These are phyloP conservation scores for Parasarocladium wereldwijsianum DNA, from an alignment of 2,329 filamentous ascomycete genomes.

Conservation along the genomic window DNA sequence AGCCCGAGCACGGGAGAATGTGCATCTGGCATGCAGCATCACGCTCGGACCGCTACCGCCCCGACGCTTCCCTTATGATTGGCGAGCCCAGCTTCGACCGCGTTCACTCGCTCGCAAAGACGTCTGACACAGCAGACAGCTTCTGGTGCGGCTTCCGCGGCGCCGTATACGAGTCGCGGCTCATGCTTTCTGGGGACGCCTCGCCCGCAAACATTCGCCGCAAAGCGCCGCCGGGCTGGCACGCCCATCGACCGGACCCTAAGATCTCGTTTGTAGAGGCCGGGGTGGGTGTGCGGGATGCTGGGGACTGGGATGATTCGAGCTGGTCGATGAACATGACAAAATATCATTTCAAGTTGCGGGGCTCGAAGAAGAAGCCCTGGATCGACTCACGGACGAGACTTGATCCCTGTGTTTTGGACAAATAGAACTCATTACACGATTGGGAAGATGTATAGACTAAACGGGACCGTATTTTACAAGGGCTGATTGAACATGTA, in stretches of 20 bases:
- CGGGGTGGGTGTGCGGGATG: slow-evolving; percentile 13
- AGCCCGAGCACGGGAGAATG: slow-evolving; percentile 13
- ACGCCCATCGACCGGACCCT: slow-evolving; percentile 6
- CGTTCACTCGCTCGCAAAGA: slow-evolving; percentile 32
- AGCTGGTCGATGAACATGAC: background rate
- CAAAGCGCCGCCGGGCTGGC: slow-evolving; percentile 12
- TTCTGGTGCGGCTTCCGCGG: slow-evolving; percentile 36
- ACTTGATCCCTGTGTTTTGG: slow-evolving; percentile 2
- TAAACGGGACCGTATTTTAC: no score
- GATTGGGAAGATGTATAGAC: no score
- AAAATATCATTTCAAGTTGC: background rate
- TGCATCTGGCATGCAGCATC: slow-evolving; percentile 36
- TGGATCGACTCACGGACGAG: slow-evolving; percentile 1
- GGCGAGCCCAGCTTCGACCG: slow-evolving; percentile 16
- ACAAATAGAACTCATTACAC: no score
- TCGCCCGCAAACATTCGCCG: slow-evolving; percentile 3
- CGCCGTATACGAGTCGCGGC: slow-evolving; percentile 27
- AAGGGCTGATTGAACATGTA: no score
- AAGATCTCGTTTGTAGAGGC: slow-evolving; percentile 17
- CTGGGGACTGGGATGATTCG: background rate
- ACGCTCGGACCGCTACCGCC: slow-evolving; percentile 26
- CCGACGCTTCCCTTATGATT: slow-evolving; percentile 34
- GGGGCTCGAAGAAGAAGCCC: background rate
- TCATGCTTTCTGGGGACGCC: slow-evolving; percentile 13
- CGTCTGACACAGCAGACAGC: slow-evolving; percentile 28